Evolutionary conservation across 2,329 filamentous ascomycete species (phyloP).

Genomic region (Onygenales sp.): DNA sequence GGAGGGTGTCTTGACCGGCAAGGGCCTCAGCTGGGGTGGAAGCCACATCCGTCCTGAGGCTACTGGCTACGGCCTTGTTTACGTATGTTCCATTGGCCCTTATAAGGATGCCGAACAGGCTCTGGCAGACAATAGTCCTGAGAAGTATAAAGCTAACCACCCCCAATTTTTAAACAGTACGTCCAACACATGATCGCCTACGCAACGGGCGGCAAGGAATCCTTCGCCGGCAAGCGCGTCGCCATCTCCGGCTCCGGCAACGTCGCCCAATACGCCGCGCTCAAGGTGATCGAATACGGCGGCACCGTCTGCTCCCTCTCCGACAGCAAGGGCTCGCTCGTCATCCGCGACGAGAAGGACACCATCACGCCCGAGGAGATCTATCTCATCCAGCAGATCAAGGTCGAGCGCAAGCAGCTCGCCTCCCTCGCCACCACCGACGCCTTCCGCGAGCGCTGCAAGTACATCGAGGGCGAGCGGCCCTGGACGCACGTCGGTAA

Average conservation of each 20-base stretch:
- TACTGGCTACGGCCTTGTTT: conserved; percentile 91
- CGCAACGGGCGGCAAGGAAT: conserved; percentile 66
- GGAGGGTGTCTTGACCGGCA: conserved; percentile 94
- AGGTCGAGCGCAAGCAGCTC: conserved; percentile 77
- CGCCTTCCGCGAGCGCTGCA: conserved; percentile 57
- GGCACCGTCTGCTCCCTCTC: conserved; percentile 87
- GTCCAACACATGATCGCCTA: conserved; percentile 92
- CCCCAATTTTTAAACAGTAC: conserved; percentile 43
- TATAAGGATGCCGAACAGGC: no score
- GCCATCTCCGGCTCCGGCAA: conserved; percentile 96
- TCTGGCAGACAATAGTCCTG: background rate
- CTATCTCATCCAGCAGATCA: conserved; percentile 68
- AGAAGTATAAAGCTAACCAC: background rate
- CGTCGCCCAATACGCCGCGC: conserved; percentile 92
- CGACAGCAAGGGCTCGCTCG: conserved; percentile 77
- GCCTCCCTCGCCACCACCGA: conserved; percentile 55
- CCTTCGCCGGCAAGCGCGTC: conserved; percentile 83
- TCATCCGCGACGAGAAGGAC: conserved; percentile 57
- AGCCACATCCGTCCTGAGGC: conserved; percentile 92
- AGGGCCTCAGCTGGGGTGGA: conserved; percentile 88
- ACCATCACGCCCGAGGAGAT: conserved; percentile 74
- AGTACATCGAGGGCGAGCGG: conserved; percentile 76
- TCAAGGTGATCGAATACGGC: conserved; percentile 94
- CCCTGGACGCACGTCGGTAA: conserved; percentile 86
- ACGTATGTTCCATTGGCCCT: conserved; percentile 42